Percentiles rank a stretch among this genome's conserved stretches.
Conservation (phyloP, 139 green algal genomes). For the Tetratostichococcus sp. region DNA sequence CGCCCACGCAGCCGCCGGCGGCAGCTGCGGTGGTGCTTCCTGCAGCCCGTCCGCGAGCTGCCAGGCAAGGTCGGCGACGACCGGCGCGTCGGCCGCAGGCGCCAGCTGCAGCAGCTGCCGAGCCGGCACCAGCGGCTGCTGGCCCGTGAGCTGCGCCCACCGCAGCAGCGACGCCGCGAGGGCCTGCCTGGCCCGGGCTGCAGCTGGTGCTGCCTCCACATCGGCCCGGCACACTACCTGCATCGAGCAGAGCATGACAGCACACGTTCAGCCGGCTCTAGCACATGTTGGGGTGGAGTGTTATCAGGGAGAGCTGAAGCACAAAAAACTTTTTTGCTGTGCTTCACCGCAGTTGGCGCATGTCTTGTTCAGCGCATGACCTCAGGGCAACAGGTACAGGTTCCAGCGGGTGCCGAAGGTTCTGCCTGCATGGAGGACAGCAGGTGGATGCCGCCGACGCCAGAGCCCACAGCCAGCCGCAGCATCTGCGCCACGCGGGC, state of each 20-base stretch:
- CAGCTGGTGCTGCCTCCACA: no score
- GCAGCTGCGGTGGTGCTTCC: not conserved
- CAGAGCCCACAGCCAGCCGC: no score
- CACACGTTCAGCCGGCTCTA: no score
- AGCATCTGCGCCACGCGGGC: not conserved
- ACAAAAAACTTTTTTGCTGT: no score
- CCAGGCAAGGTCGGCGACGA: not conserved
- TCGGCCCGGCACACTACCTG: not conserved
- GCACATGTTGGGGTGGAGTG: no score
- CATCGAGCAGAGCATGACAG: no score
- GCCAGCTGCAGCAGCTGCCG: not conserved
- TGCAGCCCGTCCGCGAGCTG: not conserved
- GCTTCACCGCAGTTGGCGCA: no score
- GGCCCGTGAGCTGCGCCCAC: not conserved
- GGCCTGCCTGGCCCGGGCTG: not conserved
- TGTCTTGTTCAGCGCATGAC: no score
- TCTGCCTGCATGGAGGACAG: not conserved
- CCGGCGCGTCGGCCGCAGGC: no score
- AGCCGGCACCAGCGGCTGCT: not conserved
- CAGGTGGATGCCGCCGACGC: not conserved
- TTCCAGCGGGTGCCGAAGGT: no score
- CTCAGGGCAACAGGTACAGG: no score
- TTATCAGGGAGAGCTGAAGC: no score
- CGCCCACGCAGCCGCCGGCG: not conserved
- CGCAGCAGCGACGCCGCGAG: not conserved